Evolutionary conservation across 768 basidiomycete genomes (phyloP).

Genomic region (Dictyophora rubrovolvata): DNA sequence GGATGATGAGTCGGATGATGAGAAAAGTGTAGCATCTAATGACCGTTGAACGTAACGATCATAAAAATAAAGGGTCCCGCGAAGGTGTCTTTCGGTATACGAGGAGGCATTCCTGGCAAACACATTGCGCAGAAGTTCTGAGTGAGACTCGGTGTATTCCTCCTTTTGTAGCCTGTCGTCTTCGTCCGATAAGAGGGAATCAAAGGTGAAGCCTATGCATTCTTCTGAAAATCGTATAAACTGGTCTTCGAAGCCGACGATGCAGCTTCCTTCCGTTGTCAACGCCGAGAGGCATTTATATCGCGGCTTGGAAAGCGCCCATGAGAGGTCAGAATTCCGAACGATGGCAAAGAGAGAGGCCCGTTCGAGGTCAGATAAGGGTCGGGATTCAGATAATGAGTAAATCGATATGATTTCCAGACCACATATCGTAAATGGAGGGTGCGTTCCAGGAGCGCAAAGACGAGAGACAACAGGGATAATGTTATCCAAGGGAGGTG

Average conservation of each 20-base stretch:
- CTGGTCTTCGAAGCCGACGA: conserved; percentile 52
- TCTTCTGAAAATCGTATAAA: conserved; percentile 45
- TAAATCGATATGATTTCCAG: conserved; percentile 65
- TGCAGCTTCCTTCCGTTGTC: conserved; percentile 48
- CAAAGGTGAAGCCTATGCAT: conserved; percentile 62
- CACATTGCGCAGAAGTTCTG: conserved; percentile 43
- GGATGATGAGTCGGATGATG: background rate
- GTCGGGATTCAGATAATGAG: conserved; percentile 41
- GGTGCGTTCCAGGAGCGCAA: conserved; percentile 44
- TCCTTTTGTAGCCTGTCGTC: conserved; percentile 48
- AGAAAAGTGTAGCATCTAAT: conserved; percentile 24
- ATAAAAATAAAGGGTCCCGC: conserved; percentile 51
- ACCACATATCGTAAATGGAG: conserved; percentile 53
- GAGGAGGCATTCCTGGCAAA: conserved; percentile 46
- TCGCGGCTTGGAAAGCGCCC: conserved; percentile 58
- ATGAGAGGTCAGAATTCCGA: conserved; percentile 33
- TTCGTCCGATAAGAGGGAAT: conserved; percentile 28
- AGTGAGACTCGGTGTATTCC: conserved; percentile 51
- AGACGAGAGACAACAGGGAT: conserved; percentile 52
- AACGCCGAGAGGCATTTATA: conserved; percentile 59
- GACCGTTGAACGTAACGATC: conserved; percentile 46
- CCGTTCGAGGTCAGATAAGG: conserved; percentile 29
- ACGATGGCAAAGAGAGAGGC: conserved; percentile 59
- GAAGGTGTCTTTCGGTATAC: conserved; percentile 47
- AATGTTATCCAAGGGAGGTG: conserved; percentile 43